Evolutionary conservation across 257 asterid genomes (phyloP).

Genomic region (Primulina eburnea): DNA sequence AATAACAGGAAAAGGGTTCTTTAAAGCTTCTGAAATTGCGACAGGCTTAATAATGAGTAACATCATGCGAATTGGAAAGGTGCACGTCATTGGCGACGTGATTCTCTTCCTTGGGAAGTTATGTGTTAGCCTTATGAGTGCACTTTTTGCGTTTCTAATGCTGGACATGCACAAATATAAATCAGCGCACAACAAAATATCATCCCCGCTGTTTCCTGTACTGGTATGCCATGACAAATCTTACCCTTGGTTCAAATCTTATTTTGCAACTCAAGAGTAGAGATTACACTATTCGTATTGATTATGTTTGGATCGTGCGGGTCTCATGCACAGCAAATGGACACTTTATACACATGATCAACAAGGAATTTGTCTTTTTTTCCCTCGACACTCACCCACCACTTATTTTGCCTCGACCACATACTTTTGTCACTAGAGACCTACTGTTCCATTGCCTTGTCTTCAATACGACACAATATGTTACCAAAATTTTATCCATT

Average conservation of each 20-base stretch:
- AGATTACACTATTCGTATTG: background rate
- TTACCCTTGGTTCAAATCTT: background rate
- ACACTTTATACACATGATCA: background rate
- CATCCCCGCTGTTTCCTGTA: slow-evolving; percentile 92
- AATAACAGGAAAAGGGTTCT: slow-evolving; percentile 89
- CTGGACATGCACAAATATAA: slow-evolving; percentile 74
- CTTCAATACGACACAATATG: background rate
- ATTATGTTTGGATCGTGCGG: background rate
- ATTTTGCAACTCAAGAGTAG: background rate
- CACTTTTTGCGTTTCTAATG: slow-evolving; percentile 90
- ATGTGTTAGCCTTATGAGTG: slow-evolving; percentile 89
- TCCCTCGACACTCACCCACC: background rate
- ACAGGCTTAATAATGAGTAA: slow-evolving; percentile 90
- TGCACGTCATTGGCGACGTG: slow-evolving; percentile 89
- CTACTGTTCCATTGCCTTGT: background rate
- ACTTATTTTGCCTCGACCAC: too few relatives aligned
- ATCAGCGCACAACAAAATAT: slow-evolving; percentile 80
- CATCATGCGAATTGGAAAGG: slow-evolving; percentile 89
- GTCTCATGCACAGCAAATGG: background rate
- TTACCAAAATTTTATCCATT: too few relatives aligned
- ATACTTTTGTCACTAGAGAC: too few relatives aligned
- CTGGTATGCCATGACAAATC: slow-evolving; percentile 49
- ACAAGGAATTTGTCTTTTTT: too few relatives aligned
- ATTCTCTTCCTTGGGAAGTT: slow-evolving; percentile 96
- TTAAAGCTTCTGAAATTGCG: slow-evolving; percentile 87